Percentiles rank a stretch among this genome's conserved stretches.
Evolutionary conservation across 306 rosid species (phyloP).

Genomic region (Corylus americana): DNA sequence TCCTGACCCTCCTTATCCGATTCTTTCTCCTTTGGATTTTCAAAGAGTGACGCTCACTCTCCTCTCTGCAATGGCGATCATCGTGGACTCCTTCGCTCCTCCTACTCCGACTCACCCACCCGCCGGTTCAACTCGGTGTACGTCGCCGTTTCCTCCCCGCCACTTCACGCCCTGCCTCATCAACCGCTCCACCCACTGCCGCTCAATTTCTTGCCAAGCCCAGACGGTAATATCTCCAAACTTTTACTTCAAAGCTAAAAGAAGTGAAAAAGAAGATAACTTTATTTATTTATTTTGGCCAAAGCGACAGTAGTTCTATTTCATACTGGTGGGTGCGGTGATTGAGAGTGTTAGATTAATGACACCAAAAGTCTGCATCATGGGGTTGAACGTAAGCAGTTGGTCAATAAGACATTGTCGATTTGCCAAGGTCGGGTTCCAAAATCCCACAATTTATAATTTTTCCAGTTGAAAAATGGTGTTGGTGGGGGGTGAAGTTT

Average conservation of each 20-base stretch:
- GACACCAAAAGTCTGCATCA: not conserved
- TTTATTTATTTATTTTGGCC: not conserved
- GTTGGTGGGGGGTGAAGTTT: not conserved
- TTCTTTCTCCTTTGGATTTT: not conserved
- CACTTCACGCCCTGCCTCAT: not conserved
- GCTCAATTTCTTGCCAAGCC: conserved; percentile 12
- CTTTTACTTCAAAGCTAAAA: not conserved
- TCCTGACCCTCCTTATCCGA: not conserved
- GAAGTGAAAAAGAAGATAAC: too few relatives aligned
- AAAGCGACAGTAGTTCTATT: too few relatives aligned
- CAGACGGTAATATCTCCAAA: conserved; percentile 33
- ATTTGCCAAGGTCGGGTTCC: not conserved
- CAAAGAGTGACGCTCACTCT: not conserved
- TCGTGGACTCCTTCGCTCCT: conserved; percentile 16
- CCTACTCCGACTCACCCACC: not conserved
- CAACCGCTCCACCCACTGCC: conserved; percentile 4
- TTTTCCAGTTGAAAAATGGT: not conserved
- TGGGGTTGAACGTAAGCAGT: not conserved
- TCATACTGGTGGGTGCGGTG: too few relatives aligned
- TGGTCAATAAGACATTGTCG: not conserved
- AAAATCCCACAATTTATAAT: not conserved
- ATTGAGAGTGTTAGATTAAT: too few relatives aligned
- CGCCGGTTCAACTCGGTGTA: not conserved
- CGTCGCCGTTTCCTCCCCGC: conserved; percentile 13
- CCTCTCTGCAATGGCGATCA: conserved; percentile 16